Evolutionary conservation across 176 grass and related monocot genomes (phyloP), one percentile per base, ranked within the genome.

Genomic region (Bonia amplexicaulis): DNA sequence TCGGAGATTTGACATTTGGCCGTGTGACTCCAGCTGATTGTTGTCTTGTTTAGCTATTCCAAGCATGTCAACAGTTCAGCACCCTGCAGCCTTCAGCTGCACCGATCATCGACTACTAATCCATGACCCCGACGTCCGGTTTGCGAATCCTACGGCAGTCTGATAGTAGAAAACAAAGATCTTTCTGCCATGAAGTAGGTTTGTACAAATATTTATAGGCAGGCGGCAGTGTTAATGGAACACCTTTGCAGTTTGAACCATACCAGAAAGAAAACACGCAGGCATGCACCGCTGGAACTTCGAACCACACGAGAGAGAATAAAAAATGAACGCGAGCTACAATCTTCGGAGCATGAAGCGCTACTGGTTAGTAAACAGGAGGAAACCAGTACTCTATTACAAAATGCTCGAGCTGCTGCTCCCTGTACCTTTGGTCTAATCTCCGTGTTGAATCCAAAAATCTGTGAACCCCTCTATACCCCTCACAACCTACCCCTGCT

Each of bases 401-500:
- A 89, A 80, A 71, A 83, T 25, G 49, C 79, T 86, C 29, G 82
- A 88, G 57, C 55, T n/a, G 62, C 75, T 72, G 74, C 83, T 77
- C 53, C 77, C 31, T 80, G 79, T 74, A 87, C 42, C 69, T 80
- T 73, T 45, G 51, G 47, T 57, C 66, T 82, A 82, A 71, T 26
- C 75, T 79, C 75, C 75, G 51, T 45, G 22, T 64, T 12, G 69
- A 84, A 70, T 89, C 76, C 42, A 61, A 92, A 92, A 87, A 86
- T 39, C 55, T 65, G 19, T 71, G 42, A 74, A 53, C 19, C 11
- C 37, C 8, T 87, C 55, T 84, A 83, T 59, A 66, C 71, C 54
- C 63, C 61, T 94, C 77, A 94, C 54, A 96, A 86, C 65, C 90
- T 86, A 85, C 86, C 79, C 74, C 86, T 84, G 31, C 91, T 62